Percentiles rank a stretch among this genome's conserved stretches.
These are phyloP conservation scores for Solioccasus polychromus DNA, from an alignment of 768 basidiomycete species.

Conservation along the genomic window DNA sequence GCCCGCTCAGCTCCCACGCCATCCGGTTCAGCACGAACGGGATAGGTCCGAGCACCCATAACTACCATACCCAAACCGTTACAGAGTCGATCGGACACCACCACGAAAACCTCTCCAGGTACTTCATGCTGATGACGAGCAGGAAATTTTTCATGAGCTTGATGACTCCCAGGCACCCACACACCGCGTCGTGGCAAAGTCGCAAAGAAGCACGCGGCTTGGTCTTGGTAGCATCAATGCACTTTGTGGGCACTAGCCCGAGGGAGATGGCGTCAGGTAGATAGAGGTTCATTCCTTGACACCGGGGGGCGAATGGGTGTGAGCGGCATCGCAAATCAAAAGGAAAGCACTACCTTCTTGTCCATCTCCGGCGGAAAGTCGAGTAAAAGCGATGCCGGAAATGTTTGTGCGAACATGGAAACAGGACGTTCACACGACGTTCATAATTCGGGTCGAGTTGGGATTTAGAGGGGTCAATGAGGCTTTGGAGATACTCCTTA, in stretches of 20 bases:
- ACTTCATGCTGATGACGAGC: constrained; percentile 20
- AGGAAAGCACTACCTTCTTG: constrained; percentile 17
- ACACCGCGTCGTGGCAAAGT: constrained; percentile 36
- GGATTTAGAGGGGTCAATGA: constrained; percentile 38
- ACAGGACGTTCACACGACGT: constrained; percentile 43
- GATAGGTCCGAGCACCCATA: constrained; percentile 22
- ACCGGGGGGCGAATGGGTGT: constrained; percentile 53
- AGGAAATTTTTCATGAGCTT: constrained; percentile 37
- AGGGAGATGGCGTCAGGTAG: constrained; percentile 51
- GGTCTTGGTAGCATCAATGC: constrained; percentile 22
- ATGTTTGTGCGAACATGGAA: constrained; percentile 45
- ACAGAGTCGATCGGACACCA: constrained; percentile 27
- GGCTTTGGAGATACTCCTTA: constrained; percentile 41
- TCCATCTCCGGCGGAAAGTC: constrained; percentile 17
- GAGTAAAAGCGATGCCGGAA: constrained; percentile 38
- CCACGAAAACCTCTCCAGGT: constrained; percentile 13
- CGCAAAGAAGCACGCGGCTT: constrained; percentile 24
- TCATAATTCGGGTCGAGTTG: constrained; percentile 31
- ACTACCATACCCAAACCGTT: constrained; percentile 24
- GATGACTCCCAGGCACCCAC: constrained; percentile 42
- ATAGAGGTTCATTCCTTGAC: constrained; percentile 60
- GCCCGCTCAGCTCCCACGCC: constrained; percentile 22
- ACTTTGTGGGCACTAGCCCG: constrained; percentile 39
- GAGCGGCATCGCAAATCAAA: constrained; percentile 47
- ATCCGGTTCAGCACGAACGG: constrained; percentile 11